Percentiles rank a stretch among this genome's conserved stretches.
phyloP scores from a whole-genome alignment of 139 green algal genomes.

The Tetradesmus lagerheimii region DNA sequence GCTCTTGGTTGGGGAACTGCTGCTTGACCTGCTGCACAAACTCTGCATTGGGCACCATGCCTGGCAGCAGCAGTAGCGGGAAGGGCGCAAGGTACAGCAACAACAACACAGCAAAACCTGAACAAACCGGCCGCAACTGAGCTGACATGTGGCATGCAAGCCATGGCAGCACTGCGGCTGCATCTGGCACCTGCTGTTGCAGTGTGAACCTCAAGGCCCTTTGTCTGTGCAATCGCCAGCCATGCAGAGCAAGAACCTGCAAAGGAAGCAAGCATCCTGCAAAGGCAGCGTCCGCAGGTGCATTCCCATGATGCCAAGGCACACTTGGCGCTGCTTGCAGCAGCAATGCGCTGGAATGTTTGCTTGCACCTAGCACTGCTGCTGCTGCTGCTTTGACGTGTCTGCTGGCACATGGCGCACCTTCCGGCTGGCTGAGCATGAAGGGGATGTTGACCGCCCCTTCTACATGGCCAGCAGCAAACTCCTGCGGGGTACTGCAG shows the following conservation, averaged over 20 bases:
- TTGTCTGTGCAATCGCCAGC: too few species aligned
- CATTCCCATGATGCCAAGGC: too few species aligned
- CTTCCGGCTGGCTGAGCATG: not conserved
- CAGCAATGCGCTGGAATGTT: too few species aligned
- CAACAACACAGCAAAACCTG: not conserved
- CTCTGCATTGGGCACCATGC: conserved; percentile 18
- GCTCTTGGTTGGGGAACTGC: not conserved
- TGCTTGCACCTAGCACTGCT: not conserved
- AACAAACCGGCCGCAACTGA: not conserved
- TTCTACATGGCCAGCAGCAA: conserved; percentile 22
- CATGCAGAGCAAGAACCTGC: too few species aligned
- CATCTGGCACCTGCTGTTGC: not conserved
- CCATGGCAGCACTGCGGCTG: not conserved
- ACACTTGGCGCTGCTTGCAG: too few species aligned
- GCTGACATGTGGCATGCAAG: not conserved
- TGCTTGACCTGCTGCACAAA: conserved; percentile 19
- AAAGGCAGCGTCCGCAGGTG: too few species aligned
- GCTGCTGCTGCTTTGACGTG: not conserved
- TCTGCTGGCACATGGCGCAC: not conserved
- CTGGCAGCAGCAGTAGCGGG: not conserved
- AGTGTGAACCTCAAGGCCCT: too few species aligned
- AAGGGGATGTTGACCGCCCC: conserved; percentile 32
- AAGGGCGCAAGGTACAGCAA: too few species aligned
- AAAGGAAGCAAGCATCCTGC: too few species aligned
- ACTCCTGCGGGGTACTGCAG: conserved; percentile 41